These are phyloP conservation scores for Thyridium curvatum DNA, from an alignment of 2,329 filamentous ascomycete species.

Conservation along the genomic window DNA sequence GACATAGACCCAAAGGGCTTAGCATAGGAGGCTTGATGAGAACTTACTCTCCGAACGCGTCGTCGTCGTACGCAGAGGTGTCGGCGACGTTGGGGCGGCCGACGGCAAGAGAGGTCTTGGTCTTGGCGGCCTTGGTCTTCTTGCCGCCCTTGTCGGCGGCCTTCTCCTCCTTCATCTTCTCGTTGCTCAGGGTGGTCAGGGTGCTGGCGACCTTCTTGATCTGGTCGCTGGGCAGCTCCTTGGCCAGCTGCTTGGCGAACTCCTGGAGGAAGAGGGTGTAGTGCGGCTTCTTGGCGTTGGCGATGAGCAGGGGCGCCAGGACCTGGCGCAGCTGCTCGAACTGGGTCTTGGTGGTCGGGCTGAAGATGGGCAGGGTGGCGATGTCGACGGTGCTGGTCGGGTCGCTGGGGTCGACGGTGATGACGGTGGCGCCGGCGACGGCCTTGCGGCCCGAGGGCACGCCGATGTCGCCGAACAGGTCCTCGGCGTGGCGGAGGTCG, in stretches of 20 bases:
- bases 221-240: slow-evolving; percentile 84
- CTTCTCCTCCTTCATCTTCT: slow-evolving; percentile 99
- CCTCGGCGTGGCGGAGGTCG: slow-evolving; percentile 83
- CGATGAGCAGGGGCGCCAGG: slow-evolving; percentile 69
- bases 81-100: slow-evolving; percentile 58
- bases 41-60: slow-evolving; percentile 76
- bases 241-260: slow-evolving; percentile 78
- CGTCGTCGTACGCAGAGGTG: slow-evolving; percentile 68
- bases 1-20: too few species aligned
- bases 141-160: slow-evolving; percentile 87
- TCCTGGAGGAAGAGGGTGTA: slow-evolving; percentile 89
- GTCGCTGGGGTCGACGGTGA: slow-evolving; percentile 66
- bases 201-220: slow-evolving; percentile 92
- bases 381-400: slow-evolving; percentile 78
- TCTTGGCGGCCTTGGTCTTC: slow-evolving; percentile 96
- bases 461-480: slow-evolving; percentile 77
- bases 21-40: not conserved
- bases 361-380: slow-evolving; percentile 74
- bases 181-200: slow-evolving; percentile 86
- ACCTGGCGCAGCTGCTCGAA: slow-evolving; percentile 75
- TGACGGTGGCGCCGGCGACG: slow-evolving; percentile 56
- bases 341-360: slow-evolving; percentile 78
- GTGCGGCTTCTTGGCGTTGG: slow-evolving; percentile 79
- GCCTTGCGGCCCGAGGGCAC: slow-evolving; percentile 60
- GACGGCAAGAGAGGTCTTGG: slow-evolving; percentile 76